phyloP scores from a whole-genome alignment of 2,329 filamentous ascomycete species.

The Diaporthe sp. region DNA sequence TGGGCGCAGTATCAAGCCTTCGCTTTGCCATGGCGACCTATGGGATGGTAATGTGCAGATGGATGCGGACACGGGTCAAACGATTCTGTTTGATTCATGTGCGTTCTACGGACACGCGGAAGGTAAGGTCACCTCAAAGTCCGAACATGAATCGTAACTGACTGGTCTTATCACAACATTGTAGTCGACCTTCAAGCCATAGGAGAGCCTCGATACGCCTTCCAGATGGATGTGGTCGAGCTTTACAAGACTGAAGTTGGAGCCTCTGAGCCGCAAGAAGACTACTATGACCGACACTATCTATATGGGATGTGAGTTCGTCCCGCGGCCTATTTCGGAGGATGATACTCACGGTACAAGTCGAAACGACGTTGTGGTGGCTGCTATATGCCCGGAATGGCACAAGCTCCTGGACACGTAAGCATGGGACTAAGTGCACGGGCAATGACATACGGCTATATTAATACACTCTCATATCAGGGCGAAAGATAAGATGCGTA shows the following conservation, averaged over 20 bases:
- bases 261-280: slow-evolving; percentile 20
- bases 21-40: slow-evolving; percentile 60
- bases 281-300: slow-evolving; percentile 23
- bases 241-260: slow-evolving; percentile 17
- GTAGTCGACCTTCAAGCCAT: slow-evolving; percentile 27
- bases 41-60: slow-evolving; percentile 57
- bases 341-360: neutral
- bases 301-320: slow-evolving; percentile 13
- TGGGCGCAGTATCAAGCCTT: slow-evolving; percentile 58
- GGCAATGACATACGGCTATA: neutral
- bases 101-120: slow-evolving; percentile 60
- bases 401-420: neutral
- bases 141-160: neutral
- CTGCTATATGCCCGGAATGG: slow-evolving; percentile 14
- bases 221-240: slow-evolving; percentile 8
- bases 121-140: slow-evolving; percentile 45
- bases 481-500: neutral
- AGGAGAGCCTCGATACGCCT: slow-evolving; percentile 10
- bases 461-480: neutral
- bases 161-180: neutral
- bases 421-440: neutral
- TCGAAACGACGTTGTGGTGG: slow-evolving; percentile 16
- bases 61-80: slow-evolving; percentile 47
- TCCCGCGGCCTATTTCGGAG: no score
- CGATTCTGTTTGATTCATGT: slow-evolving; percentile 57